Conservation (phyloP, 148 eudicot genomes). For the Cornus suecica region DNA sequence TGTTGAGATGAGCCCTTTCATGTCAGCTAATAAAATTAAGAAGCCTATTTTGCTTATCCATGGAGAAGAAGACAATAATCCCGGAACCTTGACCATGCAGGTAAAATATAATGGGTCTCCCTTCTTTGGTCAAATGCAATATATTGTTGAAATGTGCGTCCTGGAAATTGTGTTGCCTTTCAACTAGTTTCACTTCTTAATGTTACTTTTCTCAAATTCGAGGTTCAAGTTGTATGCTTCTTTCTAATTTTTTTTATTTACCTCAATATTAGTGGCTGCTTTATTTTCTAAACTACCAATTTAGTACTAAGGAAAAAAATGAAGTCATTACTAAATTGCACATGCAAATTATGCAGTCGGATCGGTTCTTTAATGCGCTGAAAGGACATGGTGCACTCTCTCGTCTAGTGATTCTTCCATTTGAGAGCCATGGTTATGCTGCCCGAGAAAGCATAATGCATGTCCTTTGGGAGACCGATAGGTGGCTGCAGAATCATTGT, state of each 20-base stretch:
- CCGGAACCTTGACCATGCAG: conserved; percentile 96
- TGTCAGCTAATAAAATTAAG: conserved; percentile 86
- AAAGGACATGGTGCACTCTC: conserved; percentile 96
- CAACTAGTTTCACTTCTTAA: neutral
- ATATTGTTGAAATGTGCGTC: neutral
- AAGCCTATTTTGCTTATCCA: conserved; percentile 92
- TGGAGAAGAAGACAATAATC: conserved; percentile 96
- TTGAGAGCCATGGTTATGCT: conserved; percentile 92
- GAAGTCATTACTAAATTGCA: neutral
- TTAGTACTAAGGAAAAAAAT: neutral
- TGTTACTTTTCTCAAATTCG: neutral
- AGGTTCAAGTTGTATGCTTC: neutral
- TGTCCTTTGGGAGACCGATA: conserved; percentile 93
- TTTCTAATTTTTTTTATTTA: neutral
- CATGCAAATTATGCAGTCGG: conserved; percentile 58
- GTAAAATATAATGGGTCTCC: conserved; percentile 21
- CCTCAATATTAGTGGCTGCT: neutral
- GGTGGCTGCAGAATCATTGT: conserved; percentile 92
- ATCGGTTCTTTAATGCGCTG: conserved; percentile 83
- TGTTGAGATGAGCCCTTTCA: conserved; percentile 94
- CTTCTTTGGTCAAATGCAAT: neutral
- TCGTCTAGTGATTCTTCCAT: conserved; percentile 89
- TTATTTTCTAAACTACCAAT: neutral
- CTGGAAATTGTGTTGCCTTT: neutral
- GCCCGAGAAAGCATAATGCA: conserved; percentile 99